phyloP scores from a whole-genome alignment of 371 early-diverging fungal genomes.

The Saksenaea vasiformis region DNA sequence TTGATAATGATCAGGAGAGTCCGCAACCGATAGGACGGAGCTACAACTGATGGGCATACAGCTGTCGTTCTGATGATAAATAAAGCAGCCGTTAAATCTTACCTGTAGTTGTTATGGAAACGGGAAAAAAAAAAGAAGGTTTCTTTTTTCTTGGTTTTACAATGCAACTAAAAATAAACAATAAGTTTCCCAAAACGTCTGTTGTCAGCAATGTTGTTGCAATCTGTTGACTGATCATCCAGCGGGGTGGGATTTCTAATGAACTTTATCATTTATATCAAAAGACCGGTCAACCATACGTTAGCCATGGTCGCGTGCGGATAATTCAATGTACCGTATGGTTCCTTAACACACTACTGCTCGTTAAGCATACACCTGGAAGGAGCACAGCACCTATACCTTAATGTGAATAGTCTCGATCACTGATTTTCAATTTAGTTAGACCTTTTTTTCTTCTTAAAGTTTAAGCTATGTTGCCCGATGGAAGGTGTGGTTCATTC shows the following conservation, averaged over 20 bases:
- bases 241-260: not conserved
- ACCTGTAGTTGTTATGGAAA: not conserved
- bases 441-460: not conserved
- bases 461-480: not conserved
- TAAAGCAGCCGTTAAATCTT: not conserved
- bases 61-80: not conserved
- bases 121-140: not conserved
- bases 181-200: not conserved
- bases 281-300: not conserved
- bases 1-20: not conserved
- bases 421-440: not conserved
- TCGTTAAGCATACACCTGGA: not conserved
- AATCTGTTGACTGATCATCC: slow-evolving; percentile 6
- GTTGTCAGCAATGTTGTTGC: not conserved
- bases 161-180: not conserved
- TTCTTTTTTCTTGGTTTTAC: not conserved
- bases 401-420: not conserved
- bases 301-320: not conserved
- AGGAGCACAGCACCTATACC: not conserved
- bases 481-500: not conserved
- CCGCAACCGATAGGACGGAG: not conserved
- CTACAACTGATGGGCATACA: not conserved
- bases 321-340: not conserved
- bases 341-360: not conserved
- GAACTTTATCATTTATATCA: slow-evolving; percentile 2